These are phyloP conservation scores for Gaeumannomyces tritici DNA, from an alignment of 2,329 filamentous ascomycete genomes.

Conservation along the genomic window DNA sequence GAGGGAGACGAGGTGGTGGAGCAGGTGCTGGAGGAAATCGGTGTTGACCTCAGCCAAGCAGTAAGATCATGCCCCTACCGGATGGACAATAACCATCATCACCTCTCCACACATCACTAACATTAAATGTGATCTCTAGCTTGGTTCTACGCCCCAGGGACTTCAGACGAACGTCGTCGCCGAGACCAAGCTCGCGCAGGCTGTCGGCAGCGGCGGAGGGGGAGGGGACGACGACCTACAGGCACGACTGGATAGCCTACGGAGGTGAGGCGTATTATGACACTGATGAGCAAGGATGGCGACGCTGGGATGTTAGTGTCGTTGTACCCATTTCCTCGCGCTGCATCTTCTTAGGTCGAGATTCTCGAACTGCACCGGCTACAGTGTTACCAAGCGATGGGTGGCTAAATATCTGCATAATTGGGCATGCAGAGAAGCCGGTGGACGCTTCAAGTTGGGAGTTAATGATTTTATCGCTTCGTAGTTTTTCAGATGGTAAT, in stretches of 20 bases:
- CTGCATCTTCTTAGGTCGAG: not conserved
- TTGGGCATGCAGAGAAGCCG: not conserved
- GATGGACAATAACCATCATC: not conserved
- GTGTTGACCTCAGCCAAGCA: constrained; percentile 80
- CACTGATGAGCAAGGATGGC: not conserved
- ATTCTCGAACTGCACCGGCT: not conserved
- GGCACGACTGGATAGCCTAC: constrained; percentile 81
- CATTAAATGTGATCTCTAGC: constrained; percentile 36
- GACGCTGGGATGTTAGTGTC: not conserved
- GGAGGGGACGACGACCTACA: constrained; percentile 84
- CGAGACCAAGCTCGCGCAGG: constrained; percentile 76
- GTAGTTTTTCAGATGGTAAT: not conserved
- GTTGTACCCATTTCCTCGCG: too few relatives aligned
- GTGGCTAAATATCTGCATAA: not conserved
- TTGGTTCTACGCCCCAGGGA: constrained; percentile 84
- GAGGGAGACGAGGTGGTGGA: constrained; percentile 96
- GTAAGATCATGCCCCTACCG: constrained; percentile 44
- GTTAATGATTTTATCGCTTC: not conserved
- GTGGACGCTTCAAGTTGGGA: not conserved
- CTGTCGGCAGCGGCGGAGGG: constrained; percentile 61
- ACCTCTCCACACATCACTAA: constrained; percentile 12
- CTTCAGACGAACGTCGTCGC: constrained; percentile 64
- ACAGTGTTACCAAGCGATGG: not conserved
- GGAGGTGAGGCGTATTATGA: constrained; percentile 19
- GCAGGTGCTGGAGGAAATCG: constrained; percentile 93